Percentiles rank a stretch among this genome's conserved stretches.
Conservation (phyloP, 2,329 filamentous ascomycete species). For the Ceratocystiopsis minuta region DNA sequence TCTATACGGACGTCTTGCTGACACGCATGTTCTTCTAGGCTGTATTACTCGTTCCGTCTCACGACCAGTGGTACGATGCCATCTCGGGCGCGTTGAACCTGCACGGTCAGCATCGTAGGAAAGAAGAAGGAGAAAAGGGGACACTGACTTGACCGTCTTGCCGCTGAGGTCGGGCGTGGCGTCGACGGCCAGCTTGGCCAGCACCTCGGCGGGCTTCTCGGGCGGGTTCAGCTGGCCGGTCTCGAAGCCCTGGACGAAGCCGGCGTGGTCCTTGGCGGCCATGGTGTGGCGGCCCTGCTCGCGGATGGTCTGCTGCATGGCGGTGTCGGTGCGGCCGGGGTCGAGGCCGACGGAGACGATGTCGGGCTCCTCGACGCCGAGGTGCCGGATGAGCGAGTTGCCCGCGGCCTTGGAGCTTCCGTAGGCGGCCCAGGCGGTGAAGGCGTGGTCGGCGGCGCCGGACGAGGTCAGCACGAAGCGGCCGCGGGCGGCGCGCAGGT, state of each 20-base stretch:
- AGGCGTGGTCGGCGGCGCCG: slow-evolving; percentile 50
- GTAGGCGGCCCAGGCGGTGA: slow-evolving; percentile 62
- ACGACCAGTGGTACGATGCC: slow-evolving; percentile 20
- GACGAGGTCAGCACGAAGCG: slow-evolving; percentile 64
- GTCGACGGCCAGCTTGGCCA: slow-evolving; percentile 56
- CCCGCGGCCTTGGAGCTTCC: slow-evolving; percentile 68
- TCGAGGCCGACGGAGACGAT: slow-evolving; percentile 56
- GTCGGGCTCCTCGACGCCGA: slow-evolving; percentile 59
- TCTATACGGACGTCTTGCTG: background rate
- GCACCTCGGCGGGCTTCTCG: slow-evolving; percentile 71
- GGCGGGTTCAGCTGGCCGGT: slow-evolving; percentile 58
- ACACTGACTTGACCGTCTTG: slow-evolving; percentile 16
- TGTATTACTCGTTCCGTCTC: background rate
- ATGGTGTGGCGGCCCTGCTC: slow-evolving; percentile 35
- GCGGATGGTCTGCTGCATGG: slow-evolving; percentile 74
- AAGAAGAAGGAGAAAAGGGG: background rate
- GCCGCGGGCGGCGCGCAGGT: slow-evolving; percentile 50
- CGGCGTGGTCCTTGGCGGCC: slow-evolving; percentile 38
- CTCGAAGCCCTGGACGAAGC: slow-evolving; percentile 52
- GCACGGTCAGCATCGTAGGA: background rate
- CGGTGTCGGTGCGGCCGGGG: slow-evolving; percentile 72
- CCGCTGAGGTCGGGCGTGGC: slow-evolving; percentile 54
- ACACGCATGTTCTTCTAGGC: background rate
- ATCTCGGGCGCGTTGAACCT: slow-evolving; percentile 38
- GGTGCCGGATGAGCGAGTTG: slow-evolving; percentile 58